Base-by-base conservation (phyloP, 768 basidiomycete genomes). In the Kwoniella bestiolae region DNA sequence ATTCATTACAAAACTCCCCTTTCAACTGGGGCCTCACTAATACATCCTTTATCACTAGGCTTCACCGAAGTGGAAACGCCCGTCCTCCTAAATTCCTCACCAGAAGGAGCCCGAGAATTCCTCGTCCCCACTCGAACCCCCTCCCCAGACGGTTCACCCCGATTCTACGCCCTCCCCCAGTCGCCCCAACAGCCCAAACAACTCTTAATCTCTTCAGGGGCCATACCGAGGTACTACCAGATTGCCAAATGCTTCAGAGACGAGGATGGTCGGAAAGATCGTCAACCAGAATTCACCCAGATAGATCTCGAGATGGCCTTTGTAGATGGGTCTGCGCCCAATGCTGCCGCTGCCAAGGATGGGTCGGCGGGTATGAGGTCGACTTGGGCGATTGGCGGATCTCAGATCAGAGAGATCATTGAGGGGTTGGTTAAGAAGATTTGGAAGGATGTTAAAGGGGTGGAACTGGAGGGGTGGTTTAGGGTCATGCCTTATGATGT, bases 111-210 rank as follows among this genome's bases (percentile, higher is more conserved):
- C 0, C 86, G 94, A 70, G 94, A 97, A 79, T 97, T 91, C 76
- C 86, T 96, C 41, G 93, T 96, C 49, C 93, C 93, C 55, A 86
- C 88, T 26, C 89, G 93, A 32, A 58, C 52, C 31, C 62, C 55
- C 25, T 63, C 61, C 1, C 28, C 69, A 2, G 14, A 46, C 16
- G 59, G 59, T 21, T 47, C 71, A 60, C 77, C 80, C 6, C 68
- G 64, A 31, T 96, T 95, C 78, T 96, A 93, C 79, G 91, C 94
- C 0, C 85, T 96, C 53, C 88, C 91, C 11, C 94, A 96, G 82
- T 96, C 94, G 0, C 94, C 94, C 2, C 94, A 97, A 79, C 94
- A 95, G 81, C 92, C 93, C 3, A 97, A 96, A 80, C 94, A 96
- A 77, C 84, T 96, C 4, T 85, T 97, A 61, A 90, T 96, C 25